A percentile compares a stretch with the other conserved stretches of the same genome.
These are phyloP conservation scores for Trichophyton verrucosum DNA, from an alignment of 2,329 filamentous ascomycete genomes.

Conservation along the genomic window DNA sequence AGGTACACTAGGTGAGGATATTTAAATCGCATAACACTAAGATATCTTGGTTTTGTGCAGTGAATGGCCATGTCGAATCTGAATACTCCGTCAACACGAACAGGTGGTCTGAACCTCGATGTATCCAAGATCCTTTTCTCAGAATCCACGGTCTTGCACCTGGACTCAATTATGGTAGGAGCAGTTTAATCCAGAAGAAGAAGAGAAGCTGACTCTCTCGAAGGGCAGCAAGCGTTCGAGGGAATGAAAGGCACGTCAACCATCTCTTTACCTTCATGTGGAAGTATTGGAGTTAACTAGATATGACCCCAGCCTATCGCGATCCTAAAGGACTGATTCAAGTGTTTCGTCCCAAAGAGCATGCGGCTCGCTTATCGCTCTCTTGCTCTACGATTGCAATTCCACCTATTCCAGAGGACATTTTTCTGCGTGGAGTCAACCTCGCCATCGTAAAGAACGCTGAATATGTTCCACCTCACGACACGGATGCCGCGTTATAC, in stretches of 20 bases:
- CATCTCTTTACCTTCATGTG: not conserved
- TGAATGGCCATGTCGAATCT: conserved; percentile 45
- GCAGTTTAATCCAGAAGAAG: not conserved
- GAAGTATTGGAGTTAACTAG: not conserved
- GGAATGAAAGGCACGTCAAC: conserved; percentile 33
- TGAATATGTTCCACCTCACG: conserved; percentile 19
- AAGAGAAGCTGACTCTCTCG: not conserved
- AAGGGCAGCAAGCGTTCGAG: conserved; percentile 42
- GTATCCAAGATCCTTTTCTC: conserved; percentile 42
- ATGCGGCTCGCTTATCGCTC: conserved; percentile 21
- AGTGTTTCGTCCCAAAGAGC: conserved; percentile 22
- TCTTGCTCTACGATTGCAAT: conserved; percentile 22
- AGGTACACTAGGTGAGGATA: no score
- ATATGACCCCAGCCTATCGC: conserved; percentile 15
- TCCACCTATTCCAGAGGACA: conserved; percentile 20
- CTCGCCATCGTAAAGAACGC: conserved; percentile 20
- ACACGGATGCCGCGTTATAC: conserved; percentile 22
- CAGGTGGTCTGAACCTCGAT: conserved; percentile 41
- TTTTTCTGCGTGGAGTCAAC: conserved; percentile 19
- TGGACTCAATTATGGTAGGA: conserved; percentile 37
- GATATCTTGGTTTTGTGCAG: conserved; percentile 18
- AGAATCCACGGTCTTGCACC: conserved; percentile 44
- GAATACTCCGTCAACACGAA: conserved; percentile 39
- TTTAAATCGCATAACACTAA: no score
- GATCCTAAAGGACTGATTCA: conserved; percentile 18